phyloP scores from a whole-genome alignment of 805 yeast genomes.

The Saccharomycopsis sp. region DNA sequence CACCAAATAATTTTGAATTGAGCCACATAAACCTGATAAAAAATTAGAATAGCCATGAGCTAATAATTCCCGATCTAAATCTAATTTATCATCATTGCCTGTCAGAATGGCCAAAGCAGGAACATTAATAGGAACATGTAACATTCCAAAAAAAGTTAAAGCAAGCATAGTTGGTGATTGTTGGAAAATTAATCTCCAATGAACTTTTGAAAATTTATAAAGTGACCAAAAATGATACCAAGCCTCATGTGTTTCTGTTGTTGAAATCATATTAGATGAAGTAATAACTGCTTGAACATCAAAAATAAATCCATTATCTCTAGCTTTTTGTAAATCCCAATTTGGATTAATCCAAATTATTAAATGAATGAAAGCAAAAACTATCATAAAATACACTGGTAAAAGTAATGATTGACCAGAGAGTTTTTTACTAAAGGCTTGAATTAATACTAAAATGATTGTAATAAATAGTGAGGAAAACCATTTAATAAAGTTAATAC shows the following conservation, averaged over 20 bases:
- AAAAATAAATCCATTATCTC: slow-evolving; percentile 82
- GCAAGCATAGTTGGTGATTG: slow-evolving; percentile 93
- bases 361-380: slow-evolving; percentile 61
- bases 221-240: slow-evolving; percentile 82
- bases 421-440: slow-evolving; percentile 40
- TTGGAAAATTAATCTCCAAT: slow-evolving; percentile 56
- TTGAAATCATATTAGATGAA: slow-evolving; percentile 22
- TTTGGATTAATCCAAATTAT: slow-evolving; percentile 55
- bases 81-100: slow-evolving; percentile 64
- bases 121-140: slow-evolving; percentile 95
- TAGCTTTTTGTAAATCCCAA: slow-evolving; percentile 49
- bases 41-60: slow-evolving; percentile 93
- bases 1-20: slow-evolving; percentile 89
- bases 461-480: slow-evolving; percentile 59
- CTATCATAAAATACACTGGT: slow-evolving; percentile 67
- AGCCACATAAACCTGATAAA: slow-evolving; percentile 72
- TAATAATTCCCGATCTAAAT: slow-evolving; percentile 84
- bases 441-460: slow-evolving; percentile 45
- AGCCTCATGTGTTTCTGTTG: slow-evolving; percentile 4
- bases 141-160: slow-evolving; percentile 85
- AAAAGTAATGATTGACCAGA: slow-evolving; percentile 51
- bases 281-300: slow-evolving; percentile 18
- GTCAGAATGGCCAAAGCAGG: slow-evolving; percentile 93
- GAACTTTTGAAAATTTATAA: slow-evolving; percentile 61
- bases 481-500: slow-evolving; percentile 50